phyloP scores from a whole-genome alignment of 2,329 filamentous ascomycete genomes.

The Lasiodiplodia sp. region DNA sequence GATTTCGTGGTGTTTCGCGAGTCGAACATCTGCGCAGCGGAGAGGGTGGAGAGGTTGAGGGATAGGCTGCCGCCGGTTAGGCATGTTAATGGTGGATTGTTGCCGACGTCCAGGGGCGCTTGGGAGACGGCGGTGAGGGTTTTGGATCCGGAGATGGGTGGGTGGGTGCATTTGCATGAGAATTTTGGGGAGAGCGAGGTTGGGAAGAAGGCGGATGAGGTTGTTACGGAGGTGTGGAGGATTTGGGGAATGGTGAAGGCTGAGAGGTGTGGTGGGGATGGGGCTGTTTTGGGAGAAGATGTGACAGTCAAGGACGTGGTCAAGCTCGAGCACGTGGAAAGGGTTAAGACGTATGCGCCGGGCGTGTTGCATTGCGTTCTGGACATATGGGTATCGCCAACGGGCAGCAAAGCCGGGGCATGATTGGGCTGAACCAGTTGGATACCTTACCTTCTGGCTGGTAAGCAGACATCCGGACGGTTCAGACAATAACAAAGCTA shows the following conservation, averaged over 20 bases:
- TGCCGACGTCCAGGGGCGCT: conserved; percentile 59
- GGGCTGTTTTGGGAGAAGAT: background rate
- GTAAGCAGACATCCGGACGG: background rate
- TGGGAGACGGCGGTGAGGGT: conserved; percentile 59
- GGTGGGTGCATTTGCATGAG: conserved; percentile 69
- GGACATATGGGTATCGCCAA: conserved; percentile 54
- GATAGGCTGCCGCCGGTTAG: conserved; percentile 49
- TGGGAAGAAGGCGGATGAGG: conserved; percentile 37
- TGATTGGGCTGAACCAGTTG: background rate
- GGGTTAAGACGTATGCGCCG: conserved; percentile 67
- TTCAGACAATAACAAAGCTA: background rate
- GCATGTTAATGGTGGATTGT: conserved; percentile 66
- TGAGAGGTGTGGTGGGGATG: conserved; percentile 41
- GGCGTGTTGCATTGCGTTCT: conserved; percentile 69
- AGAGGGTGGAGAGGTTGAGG: conserved; percentile 37
- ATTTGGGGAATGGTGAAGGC: conserved; percentile 50
- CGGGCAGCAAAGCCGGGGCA: background rate
- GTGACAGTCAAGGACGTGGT: conserved; percentile 30
- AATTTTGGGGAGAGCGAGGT: conserved; percentile 57
- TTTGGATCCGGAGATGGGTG: conserved; percentile 54
- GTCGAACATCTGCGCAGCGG: conserved; percentile 46
- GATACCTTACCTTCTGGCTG: background rate
- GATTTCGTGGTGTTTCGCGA: conserved; percentile 51
- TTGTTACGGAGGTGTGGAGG: conserved; percentile 50
- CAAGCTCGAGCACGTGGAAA: conserved; percentile 58